Base-by-base conservation (phyloP, 495 filamentous ascomycete genomes). In the Penicillium pulvis region DNA sequence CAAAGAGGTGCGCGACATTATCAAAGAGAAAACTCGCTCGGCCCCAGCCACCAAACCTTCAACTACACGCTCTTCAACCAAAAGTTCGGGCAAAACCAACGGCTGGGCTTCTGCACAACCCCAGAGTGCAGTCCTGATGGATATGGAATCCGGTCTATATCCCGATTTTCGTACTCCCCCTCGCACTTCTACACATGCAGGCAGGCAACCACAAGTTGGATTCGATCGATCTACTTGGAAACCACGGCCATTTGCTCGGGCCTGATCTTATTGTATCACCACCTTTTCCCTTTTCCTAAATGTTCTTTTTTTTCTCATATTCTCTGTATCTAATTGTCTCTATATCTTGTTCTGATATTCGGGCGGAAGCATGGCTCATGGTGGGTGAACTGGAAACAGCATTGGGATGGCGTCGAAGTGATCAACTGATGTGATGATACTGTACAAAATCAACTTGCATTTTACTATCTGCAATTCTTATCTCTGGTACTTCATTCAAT, bases 1-100 rank as follows among this genome's bases (percentile, higher is more conserved):
- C 48, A 79, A 80, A 16, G 91, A 96, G 62, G 78, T 96, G 7
- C 78, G 81, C 19, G 81, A 90, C 12, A 89, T 95, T 55, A 74
- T 95, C 53, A 86, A 83, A 61, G 85, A 86, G 16, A 64, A 71
- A 42, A 68, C 69, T 6, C 73, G 65, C 33, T 47, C 65, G 11
- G 60, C 61, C 2, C 17, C 67, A 10, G 28, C 59, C 17, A 12
- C 63, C n/a, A 63, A 48, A 19, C 14, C 68, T 8, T 19, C 68
- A 9, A 50, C 45, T 9, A 33, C 65, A 45, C 58, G 60, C n/a
- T 35, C 61, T 10, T n/a, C 62, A 24, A 35, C 53, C 8, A 69
- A 67, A 41, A 30, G 53, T 9, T 67, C 59, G 11, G 47, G 66
- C 14, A 78, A 70, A 47, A 33, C 70, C 19, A 57, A 58, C 16